phyloP scores from a whole-genome alignment of 1,139 yeast species.

The Meyerozyma sp. region DNA sequence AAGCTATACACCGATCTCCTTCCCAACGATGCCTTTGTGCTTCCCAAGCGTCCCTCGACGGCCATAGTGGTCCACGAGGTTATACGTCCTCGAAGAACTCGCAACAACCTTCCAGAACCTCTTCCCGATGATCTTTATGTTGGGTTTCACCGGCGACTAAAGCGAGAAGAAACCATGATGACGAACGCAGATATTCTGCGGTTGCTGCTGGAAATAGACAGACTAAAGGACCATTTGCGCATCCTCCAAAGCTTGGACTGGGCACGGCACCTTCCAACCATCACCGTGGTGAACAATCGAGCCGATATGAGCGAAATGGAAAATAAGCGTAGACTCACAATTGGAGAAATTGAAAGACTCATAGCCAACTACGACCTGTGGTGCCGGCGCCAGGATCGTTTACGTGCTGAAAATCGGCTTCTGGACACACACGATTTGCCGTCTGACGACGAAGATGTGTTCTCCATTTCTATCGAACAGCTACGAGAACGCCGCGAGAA shows the following conservation, averaged over 20 bases:
- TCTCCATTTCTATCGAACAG: neutral
- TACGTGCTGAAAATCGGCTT: slow-evolving; percentile 15
- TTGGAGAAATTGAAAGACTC: slow-evolving; percentile 43
- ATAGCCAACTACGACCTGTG: slow-evolving; percentile 44
- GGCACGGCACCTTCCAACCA: slow-evolving; percentile 44
- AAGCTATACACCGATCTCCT: neutral
- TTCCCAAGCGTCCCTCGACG: neutral
- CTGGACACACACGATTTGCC: neutral
- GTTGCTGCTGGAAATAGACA: slow-evolving; percentile 47
- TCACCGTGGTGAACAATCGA: slow-evolving; percentile 49
- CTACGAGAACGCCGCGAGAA: neutral
- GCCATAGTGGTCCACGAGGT: neutral
- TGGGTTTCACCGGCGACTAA: slow-evolving; percentile 57
- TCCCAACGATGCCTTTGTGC: neutral
- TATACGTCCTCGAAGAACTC: neutral
- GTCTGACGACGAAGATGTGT: neutral
- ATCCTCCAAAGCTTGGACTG: slow-evolving; percentile 51
- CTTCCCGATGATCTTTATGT: slow-evolving; percentile 42
- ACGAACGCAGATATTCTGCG: slow-evolving; percentile 51
- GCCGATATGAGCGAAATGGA: slow-evolving; percentile 44
- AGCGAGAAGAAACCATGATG: slow-evolving; percentile 61
- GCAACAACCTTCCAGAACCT: slow-evolving; percentile 23
- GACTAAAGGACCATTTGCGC: slow-evolving; percentile 38
- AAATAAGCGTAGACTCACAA: slow-evolving; percentile 46
- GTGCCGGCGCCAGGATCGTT: slow-evolving; percentile 27